Conservation (phyloP, 768 basidiomycete species). For the Lenzites betulinus region DNA sequence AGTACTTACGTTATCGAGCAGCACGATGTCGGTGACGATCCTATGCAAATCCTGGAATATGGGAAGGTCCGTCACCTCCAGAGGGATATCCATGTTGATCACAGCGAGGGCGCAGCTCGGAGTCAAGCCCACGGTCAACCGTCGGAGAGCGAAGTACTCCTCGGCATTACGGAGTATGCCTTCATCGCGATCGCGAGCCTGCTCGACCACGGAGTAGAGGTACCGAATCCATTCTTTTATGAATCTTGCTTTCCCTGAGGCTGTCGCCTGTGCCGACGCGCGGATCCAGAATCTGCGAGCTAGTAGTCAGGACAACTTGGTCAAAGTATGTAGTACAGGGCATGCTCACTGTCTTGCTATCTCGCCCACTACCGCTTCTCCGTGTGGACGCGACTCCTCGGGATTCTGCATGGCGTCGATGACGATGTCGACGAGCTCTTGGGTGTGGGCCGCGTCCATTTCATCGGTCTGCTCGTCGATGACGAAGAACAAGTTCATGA, state of each 20-base stretch:
- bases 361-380: constrained; percentile 26
- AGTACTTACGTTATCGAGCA: constrained; percentile 41
- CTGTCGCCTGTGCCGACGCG: constrained; percentile 4
- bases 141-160: constrained; percentile 26
- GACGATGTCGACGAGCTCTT: constrained; percentile 17
- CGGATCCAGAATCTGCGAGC: not conserved
- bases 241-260: constrained; percentile 15
- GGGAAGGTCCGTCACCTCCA: constrained; percentile 58
- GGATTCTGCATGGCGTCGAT: constrained; percentile 29
- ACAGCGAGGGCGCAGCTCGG: constrained; percentile 21
- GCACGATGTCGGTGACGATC: constrained; percentile 59
- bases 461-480: constrained; percentile 30
- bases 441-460: constrained; percentile 8
- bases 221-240: constrained; percentile 25
- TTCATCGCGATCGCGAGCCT: constrained; percentile 26
- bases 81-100: constrained; percentile 60
- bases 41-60: constrained; percentile 43
- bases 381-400: constrained; percentile 22
- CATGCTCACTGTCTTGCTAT: constrained; percentile 23
- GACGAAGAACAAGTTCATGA: constrained; percentile 29
- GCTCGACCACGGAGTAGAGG: constrained; percentile 11
- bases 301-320: not conserved
- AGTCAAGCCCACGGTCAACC: constrained; percentile 24
- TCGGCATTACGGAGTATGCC: constrained; percentile 22
- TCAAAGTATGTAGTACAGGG: not conserved